These are phyloP conservation scores for Sporothrix mexicana DNA, from an alignment of 2,329 filamentous ascomycete genomes.

Conservation along the genomic window DNA sequence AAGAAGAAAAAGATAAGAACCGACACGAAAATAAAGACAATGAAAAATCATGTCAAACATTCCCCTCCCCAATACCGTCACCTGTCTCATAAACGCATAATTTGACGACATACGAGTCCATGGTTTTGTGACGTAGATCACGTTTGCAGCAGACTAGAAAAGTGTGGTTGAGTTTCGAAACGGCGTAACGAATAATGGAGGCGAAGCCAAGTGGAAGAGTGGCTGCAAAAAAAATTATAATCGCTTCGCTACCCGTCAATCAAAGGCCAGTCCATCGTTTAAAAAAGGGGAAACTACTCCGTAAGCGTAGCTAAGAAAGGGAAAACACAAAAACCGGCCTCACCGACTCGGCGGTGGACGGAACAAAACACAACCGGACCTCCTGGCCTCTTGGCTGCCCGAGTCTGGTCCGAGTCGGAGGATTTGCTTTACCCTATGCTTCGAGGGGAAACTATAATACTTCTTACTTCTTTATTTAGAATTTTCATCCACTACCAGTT, in stretches of 20 bases:
- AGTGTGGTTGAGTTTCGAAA: slow-evolving; percentile 1
- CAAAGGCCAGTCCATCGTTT: not conserved
- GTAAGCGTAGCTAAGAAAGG: too few relatives aligned
- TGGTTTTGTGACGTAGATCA: slow-evolving; percentile 5
- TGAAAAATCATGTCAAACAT: not conserved
- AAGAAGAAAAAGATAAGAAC: not conserved
- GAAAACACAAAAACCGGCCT: not conserved
- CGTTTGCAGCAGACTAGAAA: not conserved
- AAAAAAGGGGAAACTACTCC: not conserved
- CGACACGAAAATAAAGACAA: not conserved
- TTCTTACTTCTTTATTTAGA: slow-evolving; percentile 11
- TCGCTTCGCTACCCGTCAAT: slow-evolving; percentile 1
- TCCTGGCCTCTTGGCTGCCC: slow-evolving; percentile 6
- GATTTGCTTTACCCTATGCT: not conserved
- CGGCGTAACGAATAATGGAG: not conserved
- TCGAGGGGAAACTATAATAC: too few relatives aligned
- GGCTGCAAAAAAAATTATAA: not conserved
- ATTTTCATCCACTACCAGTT: not conserved
- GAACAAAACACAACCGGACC: slow-evolving; percentile 15
- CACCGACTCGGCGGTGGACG: not conserved
- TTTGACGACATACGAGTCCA: not conserved
- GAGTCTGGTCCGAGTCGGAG: slow-evolving; percentile 10
- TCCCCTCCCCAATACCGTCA: not conserved
- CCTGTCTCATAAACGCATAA: slow-evolving; percentile 18
- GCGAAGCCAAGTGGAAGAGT: not conserved